Conservation (phyloP, 2,329 filamentous ascomycete species). For the Sporothrix protearum region DNA sequence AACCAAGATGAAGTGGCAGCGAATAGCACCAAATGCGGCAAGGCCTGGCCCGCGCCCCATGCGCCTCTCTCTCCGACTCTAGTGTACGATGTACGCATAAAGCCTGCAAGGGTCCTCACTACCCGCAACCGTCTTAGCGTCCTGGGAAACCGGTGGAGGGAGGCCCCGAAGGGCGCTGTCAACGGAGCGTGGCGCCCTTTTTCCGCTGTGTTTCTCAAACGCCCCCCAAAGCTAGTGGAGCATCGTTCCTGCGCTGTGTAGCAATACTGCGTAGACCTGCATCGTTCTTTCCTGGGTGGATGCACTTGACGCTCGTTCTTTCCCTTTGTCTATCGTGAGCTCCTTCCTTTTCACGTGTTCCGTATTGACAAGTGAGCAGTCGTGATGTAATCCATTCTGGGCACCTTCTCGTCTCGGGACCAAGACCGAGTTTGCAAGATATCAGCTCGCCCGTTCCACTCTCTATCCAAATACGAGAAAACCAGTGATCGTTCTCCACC, state of each 20-base stretch:
- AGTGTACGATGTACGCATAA: too few relatives aligned
- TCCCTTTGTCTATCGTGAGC: neutral
- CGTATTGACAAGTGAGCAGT: neutral
- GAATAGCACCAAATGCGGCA: conserved; percentile 22
- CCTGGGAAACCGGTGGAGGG: neutral
- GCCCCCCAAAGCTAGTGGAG: neutral
- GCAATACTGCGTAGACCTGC: neutral
- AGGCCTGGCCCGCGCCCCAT: neutral
- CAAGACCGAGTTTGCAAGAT: neutral
- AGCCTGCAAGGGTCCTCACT: neutral
- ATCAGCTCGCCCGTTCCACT: neutral
- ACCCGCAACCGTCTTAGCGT: conserved; percentile 10
- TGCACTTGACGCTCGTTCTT: neutral
- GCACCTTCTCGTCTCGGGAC: neutral
- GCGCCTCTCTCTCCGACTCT: too few relatives aligned
- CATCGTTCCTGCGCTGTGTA: neutral
- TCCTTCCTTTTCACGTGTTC: neutral
- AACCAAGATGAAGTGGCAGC: neutral
- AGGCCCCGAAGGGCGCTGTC: neutral
- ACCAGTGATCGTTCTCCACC: neutral
- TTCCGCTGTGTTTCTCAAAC: neutral
- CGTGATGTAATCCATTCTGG: neutral
- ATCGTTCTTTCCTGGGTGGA: neutral
- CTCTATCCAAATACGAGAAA: conserved; percentile 9
- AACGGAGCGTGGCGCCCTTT: neutral